Percentiles rank a stretch among this genome's conserved stretches.
Evolutionary conservation across 805 yeast species (phyloP).

Genomic region (Zygotorulaspora florentina): DNA sequence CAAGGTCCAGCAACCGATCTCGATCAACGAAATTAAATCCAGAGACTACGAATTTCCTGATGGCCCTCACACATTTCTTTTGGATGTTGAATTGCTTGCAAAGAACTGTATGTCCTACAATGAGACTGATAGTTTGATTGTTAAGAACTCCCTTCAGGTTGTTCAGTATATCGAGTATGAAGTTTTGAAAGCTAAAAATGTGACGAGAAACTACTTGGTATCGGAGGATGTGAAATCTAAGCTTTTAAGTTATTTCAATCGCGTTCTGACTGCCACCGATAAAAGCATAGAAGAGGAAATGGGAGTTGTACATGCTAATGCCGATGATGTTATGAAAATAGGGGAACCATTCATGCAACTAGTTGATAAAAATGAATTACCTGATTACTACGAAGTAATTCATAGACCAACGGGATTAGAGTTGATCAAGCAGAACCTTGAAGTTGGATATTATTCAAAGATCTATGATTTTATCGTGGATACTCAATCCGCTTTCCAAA

Average conservation of each 20-base stretch:
- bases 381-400: conserved; percentile 75
- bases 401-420: conserved; percentile 70
- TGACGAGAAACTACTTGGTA: conserved; percentile 29
- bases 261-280: conserved; percentile 31
- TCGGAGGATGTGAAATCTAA: conserved; percentile 25
- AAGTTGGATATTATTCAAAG: conserved; percentile 47
- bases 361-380: conserved; percentile 65
- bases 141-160: conserved; percentile 57
- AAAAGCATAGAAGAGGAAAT: conserved; percentile 21
- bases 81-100: conserved; percentile 63
- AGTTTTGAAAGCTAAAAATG: conserved; percentile 38
- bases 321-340: conserved; percentile 36
- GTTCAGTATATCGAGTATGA: conserved; percentile 53
- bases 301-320: conserved; percentile 14
- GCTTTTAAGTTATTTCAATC: conserved; percentile 20
- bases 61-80: conserved; percentile 41
- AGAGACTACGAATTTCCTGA: conserved; percentile 33
- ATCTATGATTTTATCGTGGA: conserved; percentile 59
- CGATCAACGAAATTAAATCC: conserved; percentile 59
- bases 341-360: conserved; percentile 72
- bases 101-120: conserved; percentile 71
- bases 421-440: conserved; percentile 50
- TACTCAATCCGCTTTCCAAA: conserved; percentile 60
- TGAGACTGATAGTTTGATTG: conserved; percentile 61
- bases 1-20: conserved; percentile 59